Evolutionary conservation across 768 basidiomycete genomes (phyloP).

Genomic region (Mycena leptocephala): DNA sequence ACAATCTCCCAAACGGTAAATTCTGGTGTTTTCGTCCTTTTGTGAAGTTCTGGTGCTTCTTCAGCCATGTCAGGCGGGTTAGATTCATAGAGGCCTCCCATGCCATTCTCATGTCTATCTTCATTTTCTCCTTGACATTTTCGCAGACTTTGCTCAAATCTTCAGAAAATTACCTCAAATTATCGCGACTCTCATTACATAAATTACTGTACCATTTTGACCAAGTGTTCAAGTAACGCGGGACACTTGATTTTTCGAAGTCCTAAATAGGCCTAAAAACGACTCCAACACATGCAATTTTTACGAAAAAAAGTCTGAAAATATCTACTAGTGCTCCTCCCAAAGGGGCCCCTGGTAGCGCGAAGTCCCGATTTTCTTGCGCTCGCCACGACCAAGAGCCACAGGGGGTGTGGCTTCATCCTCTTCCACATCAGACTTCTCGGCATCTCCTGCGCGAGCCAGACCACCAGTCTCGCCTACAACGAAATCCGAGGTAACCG

Average conservation of each 20-base stretch:
- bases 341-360: background rate
- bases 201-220: too few species aligned
- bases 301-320: background rate
- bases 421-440: background rate
- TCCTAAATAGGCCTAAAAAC: background rate
- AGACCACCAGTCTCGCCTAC: background rate
- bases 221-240: too few species aligned
- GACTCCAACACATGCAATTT: background rate
- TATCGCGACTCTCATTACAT: too few species aligned
- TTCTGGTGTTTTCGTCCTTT: too few species aligned
- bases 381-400: background rate
- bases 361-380: background rate
- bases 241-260: background rate
- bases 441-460: background rate
- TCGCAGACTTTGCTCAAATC: too few species aligned
- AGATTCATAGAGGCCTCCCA: too few species aligned
- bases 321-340: slow-evolving; percentile 1
- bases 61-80: too few species aligned
- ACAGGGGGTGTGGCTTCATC: background rate
- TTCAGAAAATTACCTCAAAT: too few species aligned
- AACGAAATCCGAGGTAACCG: background rate
- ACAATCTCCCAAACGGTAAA: too few species aligned
- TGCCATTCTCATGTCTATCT: too few species aligned
- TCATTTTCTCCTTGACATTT: too few species aligned
- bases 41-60: too few species aligned